Conservation (phyloP, 768 basidiomycete genomes). For the Crucibulum laeve region DNA sequence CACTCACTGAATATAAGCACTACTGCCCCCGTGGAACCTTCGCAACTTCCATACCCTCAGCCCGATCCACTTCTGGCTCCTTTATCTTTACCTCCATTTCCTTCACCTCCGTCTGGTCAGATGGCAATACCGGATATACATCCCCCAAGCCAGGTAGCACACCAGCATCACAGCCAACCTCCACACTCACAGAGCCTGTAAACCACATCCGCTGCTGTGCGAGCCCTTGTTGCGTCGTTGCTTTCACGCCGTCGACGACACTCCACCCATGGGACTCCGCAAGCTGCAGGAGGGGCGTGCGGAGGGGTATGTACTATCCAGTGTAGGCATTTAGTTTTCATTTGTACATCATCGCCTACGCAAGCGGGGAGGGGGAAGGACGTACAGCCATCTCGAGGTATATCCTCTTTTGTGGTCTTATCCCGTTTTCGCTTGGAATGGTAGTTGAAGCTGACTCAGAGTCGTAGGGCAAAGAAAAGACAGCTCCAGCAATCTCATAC, state of each 20-base stretch:
- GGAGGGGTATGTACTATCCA: conserved; percentile 27
- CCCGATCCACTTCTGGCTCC: too few species aligned
- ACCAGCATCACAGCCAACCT: too few species aligned
- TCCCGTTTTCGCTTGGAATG: conserved; percentile 13
- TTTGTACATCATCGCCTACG: conserved; percentile 2
- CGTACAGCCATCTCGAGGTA: conserved; percentile 30
- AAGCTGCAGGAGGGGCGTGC: conserved; percentile 26
- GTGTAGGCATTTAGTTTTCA: too few species aligned
- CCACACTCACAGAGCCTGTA: too few species aligned
- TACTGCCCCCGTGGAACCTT: too few species aligned
- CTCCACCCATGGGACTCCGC: conserved; percentile 30
- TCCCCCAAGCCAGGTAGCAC: too few species aligned
- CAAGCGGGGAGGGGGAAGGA: not conserved
- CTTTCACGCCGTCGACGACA: conserved; percentile 24
- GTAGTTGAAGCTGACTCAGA: not conserved
- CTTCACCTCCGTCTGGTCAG: too few species aligned
- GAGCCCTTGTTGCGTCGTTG: conserved; percentile 32
- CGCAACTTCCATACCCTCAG: too few species aligned
- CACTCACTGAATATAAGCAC: too few species aligned
- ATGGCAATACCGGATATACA: too few species aligned
- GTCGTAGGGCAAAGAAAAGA: conserved; percentile 24
- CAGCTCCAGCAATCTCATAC: conserved; percentile 24
- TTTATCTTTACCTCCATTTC: too few species aligned
- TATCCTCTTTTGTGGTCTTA: conserved; percentile 22
- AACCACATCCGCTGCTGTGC: too few species aligned